These are phyloP conservation scores for Coemansia sp. DNA, from an alignment of 192 early-diverging fungal genomes.

Conservation along the genomic window DNA sequence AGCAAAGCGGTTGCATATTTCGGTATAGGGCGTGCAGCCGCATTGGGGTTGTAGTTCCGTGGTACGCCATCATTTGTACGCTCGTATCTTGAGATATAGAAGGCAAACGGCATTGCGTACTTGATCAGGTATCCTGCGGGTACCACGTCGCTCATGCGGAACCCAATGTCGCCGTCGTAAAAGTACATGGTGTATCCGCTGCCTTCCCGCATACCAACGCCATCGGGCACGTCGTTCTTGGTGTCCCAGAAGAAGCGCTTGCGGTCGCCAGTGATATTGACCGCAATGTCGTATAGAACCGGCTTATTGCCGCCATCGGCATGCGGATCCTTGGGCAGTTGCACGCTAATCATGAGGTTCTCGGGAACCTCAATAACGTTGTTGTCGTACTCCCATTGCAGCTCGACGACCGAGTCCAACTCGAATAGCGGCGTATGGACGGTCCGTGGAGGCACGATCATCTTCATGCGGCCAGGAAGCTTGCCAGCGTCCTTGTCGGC, in stretches of 20 bases:
- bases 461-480: slow-evolving; percentile 50
- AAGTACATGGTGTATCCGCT: slow-evolving; percentile 53
- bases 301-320: slow-evolving; percentile 36
- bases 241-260: slow-evolving; percentile 52
- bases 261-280: slow-evolving; percentile 43
- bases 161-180: slow-evolving; percentile 54
- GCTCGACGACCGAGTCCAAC: slow-evolving; percentile 50
- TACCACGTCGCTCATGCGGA: slow-evolving; percentile 51
- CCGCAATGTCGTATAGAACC: slow-evolving; percentile 49
- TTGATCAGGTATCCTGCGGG: slow-evolving; percentile 52
- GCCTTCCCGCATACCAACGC: slow-evolving; percentile 53
- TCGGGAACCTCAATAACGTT: slow-evolving; percentile 51
- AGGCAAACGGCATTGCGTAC: slow-evolving; percentile 53
- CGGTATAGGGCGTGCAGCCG: slow-evolving; percentile 21
- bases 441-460: slow-evolving; percentile 49
- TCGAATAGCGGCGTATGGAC: slow-evolving; percentile 54
- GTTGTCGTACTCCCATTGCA: slow-evolving; percentile 54
- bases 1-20: slow-evolving; percentile 6
- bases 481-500: slow-evolving; percentile 49
- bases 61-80: slow-evolving; percentile 53
- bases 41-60: slow-evolving; percentile 46
- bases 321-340: slow-evolving; percentile 50
- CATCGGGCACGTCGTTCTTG: slow-evolving; percentile 53
- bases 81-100: slow-evolving; percentile 49
- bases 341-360: slow-evolving; percentile 53